Base-by-base conservation (phyloP, 306 rosid genomes). In the Nissolia schottii region DNA sequence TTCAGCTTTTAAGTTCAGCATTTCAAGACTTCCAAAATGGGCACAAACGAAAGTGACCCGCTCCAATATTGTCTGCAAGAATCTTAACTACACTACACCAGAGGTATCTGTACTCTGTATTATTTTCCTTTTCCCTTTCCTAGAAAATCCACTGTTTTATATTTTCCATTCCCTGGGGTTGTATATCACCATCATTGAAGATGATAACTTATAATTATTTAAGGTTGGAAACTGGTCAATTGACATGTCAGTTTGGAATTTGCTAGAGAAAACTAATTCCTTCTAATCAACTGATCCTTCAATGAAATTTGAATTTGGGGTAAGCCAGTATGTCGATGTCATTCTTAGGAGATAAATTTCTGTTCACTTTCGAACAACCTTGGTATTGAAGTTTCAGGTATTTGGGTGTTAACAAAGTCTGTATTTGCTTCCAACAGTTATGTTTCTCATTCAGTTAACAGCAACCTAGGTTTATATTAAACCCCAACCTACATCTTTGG, bases 21-120 rank as follows among this genome's bases (percentile, higher is more conserved):
- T 80, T 74, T 90, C 93, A 48, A 84, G 91, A 83, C 89, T 90
- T 77, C 96, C 96, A 18, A 85, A 76, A 73, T 90, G 96, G 96
- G 93, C 96, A 60, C 90, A 82, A 77, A 73, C 75, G 35, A 87
- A 87, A 82, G 81, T 85, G 32, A 68, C 74, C 14, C 59, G 60
- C 81, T 54, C 81, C 34, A 70, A 67, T 59, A 32, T 46, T 61
- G 79, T 62, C 59, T 51, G 70, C 60, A 38, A 60, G 72, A 76
- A 80, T 74, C 48, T 60, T 2, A 61, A 49, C 73, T 58, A 56
- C 68, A 62, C 67, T 66, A 79, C 85, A 24, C 71, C 82, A 64
- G 82, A 89, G 96, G 92, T 89, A 81, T 56, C 7, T 76, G 66
- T 34, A 49, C 53, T 58, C 63, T 48, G 49, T 11, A 68, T 69